Conservation (phyloP, 495 filamentous ascomycete genomes). For the Trichoderma gamsii region DNA sequence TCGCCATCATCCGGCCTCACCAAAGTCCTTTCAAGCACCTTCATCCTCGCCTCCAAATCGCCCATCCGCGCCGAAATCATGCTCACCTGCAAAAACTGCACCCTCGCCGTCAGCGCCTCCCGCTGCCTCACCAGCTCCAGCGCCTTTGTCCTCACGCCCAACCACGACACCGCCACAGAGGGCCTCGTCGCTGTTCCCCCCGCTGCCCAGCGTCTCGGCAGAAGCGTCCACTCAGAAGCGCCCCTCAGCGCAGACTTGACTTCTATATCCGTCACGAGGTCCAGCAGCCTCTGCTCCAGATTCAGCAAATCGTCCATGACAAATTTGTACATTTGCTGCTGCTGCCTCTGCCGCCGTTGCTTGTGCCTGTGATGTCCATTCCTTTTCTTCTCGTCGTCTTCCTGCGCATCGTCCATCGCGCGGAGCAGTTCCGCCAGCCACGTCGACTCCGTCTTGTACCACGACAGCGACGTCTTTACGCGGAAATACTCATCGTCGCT, state of each 20-base stretch:
- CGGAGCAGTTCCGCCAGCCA: conserved; percentile 30
- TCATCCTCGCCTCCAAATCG: conserved; percentile 25
- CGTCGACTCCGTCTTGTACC: conserved; percentile 35
- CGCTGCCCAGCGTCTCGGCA: conserved; percentile 24
- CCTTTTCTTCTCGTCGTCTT: conserved; percentile 15
- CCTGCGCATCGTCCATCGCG: conserved; percentile 17
- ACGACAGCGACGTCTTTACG: conserved; percentile 31
- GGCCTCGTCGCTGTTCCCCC: conserved; percentile 19
- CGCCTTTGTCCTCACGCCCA: conserved; percentile 29
- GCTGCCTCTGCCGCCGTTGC: too few species aligned
- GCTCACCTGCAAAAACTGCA: conserved; percentile 34
- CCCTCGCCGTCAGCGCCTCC: conserved; percentile 33
- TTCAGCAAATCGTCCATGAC: conserved; percentile 31
- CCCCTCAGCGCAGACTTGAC: conserved; percentile 8
- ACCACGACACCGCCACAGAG: conserved; percentile 30
- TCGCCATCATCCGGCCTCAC: not conserved
- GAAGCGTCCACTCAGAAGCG: conserved; percentile 23
- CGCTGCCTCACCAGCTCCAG: conserved; percentile 44
- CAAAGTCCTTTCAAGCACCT: conserved; percentile 17
- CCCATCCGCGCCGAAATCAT: conserved; percentile 33
- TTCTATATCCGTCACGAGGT: conserved; percentile 30
- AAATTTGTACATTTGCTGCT: conserved; percentile 32
- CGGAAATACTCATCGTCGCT: conserved; percentile 33
- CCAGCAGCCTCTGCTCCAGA: conserved; percentile 31
- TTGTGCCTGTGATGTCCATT: too few species aligned